phyloP scores from a whole-genome alignment of 169 alveolate species.

The Blepharisma undulans region DNA sequence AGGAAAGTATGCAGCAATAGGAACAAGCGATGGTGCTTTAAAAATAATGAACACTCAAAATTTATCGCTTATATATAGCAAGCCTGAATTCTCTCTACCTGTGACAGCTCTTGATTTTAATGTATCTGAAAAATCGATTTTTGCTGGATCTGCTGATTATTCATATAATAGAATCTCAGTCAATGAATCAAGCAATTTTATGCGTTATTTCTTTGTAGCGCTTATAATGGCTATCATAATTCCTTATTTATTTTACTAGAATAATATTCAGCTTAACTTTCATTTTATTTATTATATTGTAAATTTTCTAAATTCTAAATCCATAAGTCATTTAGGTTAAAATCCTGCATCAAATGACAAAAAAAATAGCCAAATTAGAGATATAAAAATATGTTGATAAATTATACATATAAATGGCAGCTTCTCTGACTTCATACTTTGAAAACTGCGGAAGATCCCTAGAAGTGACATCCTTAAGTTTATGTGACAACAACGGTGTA shows the following conservation, averaged over 20 bases:
- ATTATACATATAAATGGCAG: conserved; percentile 7
- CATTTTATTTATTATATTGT: no score
- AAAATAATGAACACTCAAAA: background rate
- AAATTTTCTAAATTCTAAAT: no score
- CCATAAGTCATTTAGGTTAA: no score
- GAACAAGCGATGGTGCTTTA: conserved; percentile 17
- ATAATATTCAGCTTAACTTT: no score
- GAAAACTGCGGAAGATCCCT: background rate
- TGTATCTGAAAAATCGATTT: background rate
- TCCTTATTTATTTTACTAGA: background rate
- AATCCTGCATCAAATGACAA: no score
- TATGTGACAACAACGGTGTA: conserved; percentile 39
- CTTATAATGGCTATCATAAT: background rate
- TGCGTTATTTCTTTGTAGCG: background rate
- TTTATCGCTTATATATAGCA: background rate
- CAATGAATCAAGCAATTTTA: background rate
- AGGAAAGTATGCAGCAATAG: conserved; percentile 11
- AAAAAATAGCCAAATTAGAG: no score
- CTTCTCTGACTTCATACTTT: background rate
- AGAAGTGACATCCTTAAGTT: background rate
- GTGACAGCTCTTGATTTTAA: conserved; percentile 32
- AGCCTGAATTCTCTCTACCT: conserved; percentile 1
- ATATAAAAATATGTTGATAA: background rate
- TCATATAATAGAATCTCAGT: background rate
- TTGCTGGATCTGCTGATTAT: conserved; percentile 31